These are phyloP conservation scores for Boletus pseudo-olivaceus DNA, from an alignment of 768 basidiomycete species.

Conservation along the genomic window DNA sequence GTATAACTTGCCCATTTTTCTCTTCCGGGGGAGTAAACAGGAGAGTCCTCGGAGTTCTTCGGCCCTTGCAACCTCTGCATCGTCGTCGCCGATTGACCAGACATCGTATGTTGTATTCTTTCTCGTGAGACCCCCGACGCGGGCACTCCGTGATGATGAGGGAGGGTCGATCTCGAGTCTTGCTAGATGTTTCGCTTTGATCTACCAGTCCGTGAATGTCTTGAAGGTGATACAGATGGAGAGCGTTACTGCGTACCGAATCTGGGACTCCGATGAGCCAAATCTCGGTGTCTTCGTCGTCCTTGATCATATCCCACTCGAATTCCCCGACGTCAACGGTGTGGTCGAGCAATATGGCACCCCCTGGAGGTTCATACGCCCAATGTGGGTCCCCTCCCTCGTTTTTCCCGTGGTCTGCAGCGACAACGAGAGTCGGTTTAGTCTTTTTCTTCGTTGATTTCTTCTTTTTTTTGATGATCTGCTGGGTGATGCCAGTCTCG, in stretches of 20 bases:
- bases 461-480: constrained; percentile 10
- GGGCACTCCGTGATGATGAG: constrained; percentile 36
- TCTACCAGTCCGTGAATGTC: constrained; percentile 33
- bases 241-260: constrained; percentile 43
- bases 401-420: constrained; percentile 38
- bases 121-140: constrained; percentile 47
- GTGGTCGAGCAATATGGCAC: constrained; percentile 46
- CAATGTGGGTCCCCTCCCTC: constrained; percentile 54
- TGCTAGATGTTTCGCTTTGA: constrained; percentile 64
- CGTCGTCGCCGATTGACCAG: constrained; percentile 54
- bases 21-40: constrained; percentile 62
- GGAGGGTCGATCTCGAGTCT: constrained; percentile 46
- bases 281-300: constrained; percentile 57
- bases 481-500: constrained; percentile 2
- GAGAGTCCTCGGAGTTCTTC: constrained; percentile 62
- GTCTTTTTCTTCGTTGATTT: constrained; percentile 11
- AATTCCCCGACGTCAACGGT: constrained; percentile 46
- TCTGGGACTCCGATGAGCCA: constrained; percentile 72
- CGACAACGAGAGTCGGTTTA: neutral
- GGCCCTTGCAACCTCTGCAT: constrained; percentile 39
- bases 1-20: constrained; percentile 57
- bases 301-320: constrained; percentile 64
- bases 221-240: neutral
- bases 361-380: constrained; percentile 59
- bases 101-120: constrained; percentile 60